These are phyloP conservation scores for Venturia effusa DNA, from an alignment of 2,329 filamentous ascomycete species.

Conservation along the genomic window DNA sequence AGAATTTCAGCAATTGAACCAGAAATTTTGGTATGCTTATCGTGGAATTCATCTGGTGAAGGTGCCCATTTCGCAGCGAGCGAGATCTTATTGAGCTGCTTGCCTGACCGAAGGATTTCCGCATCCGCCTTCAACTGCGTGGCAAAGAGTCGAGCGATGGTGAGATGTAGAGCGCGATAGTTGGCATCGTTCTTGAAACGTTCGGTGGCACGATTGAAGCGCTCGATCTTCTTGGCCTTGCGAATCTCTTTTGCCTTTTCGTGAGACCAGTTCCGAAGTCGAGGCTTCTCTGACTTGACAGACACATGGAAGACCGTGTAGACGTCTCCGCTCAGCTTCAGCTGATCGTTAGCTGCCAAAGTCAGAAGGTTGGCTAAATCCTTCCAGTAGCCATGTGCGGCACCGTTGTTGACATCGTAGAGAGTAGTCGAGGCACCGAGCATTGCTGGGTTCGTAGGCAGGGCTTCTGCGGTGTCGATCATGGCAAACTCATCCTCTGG, in stretches of 20 bases:
- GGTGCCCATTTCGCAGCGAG: conserved; percentile 53
- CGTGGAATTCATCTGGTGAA: conserved; percentile 43
- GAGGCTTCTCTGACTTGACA: neutral
- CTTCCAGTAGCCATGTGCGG: conserved; percentile 53
- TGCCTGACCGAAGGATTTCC: conserved; percentile 27
- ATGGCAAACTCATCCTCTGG: conserved; percentile 30
- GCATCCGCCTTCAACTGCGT: conserved; percentile 42
- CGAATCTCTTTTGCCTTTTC: conserved; percentile 17
- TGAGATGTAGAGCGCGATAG: conserved; percentile 42
- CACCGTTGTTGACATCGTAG: conserved; percentile 23
- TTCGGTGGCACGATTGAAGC: conserved; percentile 32
- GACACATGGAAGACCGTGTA: conserved; percentile 17
- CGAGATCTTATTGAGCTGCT: conserved; percentile 36
- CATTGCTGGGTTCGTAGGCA: neutral
- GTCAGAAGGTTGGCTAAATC: conserved; percentile 48
- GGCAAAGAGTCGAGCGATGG: conserved; percentile 45
- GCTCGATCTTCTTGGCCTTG: conserved; percentile 25
- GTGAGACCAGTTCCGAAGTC: conserved; percentile 16
- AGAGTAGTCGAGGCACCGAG: conserved; percentile 11
- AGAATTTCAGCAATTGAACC: conserved; percentile 48
- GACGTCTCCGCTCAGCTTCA: conserved; percentile 33
- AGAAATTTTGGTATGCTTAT: conserved; percentile 46
- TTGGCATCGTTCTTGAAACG: conserved; percentile 32
- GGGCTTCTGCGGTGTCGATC: conserved; percentile 16
- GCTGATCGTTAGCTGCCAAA: conserved; percentile 38